Conservation (phyloP, 2,329 filamentous ascomycete species). For the Talaromyces verruculosus region DNA sequence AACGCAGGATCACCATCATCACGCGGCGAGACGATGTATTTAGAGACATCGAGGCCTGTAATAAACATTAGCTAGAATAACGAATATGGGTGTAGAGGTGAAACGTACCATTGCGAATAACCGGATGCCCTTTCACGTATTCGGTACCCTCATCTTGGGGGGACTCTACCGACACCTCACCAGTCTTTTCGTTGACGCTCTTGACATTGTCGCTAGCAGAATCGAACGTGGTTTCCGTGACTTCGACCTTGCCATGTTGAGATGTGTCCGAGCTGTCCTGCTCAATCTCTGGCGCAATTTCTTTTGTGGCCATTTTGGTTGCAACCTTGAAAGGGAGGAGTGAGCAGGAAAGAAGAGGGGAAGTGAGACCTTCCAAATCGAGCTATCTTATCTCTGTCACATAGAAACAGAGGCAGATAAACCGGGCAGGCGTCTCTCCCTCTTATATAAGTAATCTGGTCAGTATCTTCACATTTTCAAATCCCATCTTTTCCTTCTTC, state of each 20-base stretch:
- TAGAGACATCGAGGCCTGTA: conserved; percentile 27
- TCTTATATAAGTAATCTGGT: not conserved
- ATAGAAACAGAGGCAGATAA: not conserved
- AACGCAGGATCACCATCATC: conserved; percentile 27
- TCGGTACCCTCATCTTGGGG: conserved; percentile 17
- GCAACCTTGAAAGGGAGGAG: not conserved
- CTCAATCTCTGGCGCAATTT: conserved; percentile 1
- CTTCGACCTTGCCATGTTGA: not conserved
- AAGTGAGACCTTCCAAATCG: not conserved
- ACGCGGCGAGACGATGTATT: conserved; percentile 25
- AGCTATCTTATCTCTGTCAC: not conserved
- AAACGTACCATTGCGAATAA: conserved; percentile 25
- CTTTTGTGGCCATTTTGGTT: not conserved
- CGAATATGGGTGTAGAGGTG: not conserved
- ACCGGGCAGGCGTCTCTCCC: not conserved
- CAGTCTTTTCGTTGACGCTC: conserved; percentile 11
- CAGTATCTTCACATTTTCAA: not conserved
- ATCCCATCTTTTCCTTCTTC: not conserved
- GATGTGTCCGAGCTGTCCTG: not conserved
- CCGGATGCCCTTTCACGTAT: conserved; percentile 26
- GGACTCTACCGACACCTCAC: not conserved
- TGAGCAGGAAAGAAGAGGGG: not conserved
- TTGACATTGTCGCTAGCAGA: not conserved
- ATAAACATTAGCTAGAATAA: not conserved
- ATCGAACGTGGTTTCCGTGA: not conserved